phyloP scores from a whole-genome alignment of 805 yeast genomes.

The Zygosaccharomyces bailii region DNA sequence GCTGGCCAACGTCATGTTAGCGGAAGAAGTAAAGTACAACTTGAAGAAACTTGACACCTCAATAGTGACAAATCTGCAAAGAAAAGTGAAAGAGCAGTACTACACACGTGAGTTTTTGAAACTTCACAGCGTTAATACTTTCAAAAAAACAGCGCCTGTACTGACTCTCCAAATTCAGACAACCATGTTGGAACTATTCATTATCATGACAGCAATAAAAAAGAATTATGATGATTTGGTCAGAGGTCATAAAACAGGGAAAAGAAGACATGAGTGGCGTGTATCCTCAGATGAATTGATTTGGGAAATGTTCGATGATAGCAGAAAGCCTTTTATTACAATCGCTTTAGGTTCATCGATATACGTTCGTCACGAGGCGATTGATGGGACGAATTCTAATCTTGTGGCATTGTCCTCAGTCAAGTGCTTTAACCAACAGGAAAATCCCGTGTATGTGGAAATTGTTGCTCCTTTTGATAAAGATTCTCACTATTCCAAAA shows the following conservation, averaged over 20 bases:
- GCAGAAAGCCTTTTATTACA: conserved; percentile 48
- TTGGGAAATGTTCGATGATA: conserved; percentile 54
- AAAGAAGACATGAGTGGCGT: conserved; percentile 43
- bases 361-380: conserved; percentile 47
- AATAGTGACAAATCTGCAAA: conserved; percentile 49
- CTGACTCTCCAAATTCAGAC: conserved; percentile 38
- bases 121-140: conserved; percentile 33
- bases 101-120: conserved; percentile 42
- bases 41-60: conserved; percentile 35
- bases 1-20: conserved; percentile 49
- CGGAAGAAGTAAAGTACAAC: conserved; percentile 47
- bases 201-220: conserved; percentile 44
- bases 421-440: conserved; percentile 52
- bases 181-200: conserved; percentile 39
- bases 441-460: conserved; percentile 48
- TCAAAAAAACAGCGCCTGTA: conserved; percentile 38
- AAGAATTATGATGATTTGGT: conserved; percentile 33
- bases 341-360: conserved; percentile 49
- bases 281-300: conserved; percentile 51
- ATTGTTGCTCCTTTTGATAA: conserved; percentile 44
- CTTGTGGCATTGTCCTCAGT: conserved; percentile 43
- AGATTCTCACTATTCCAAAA: conserved; percentile 20
- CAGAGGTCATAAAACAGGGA: conserved; percentile 17
- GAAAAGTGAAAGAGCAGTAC: conserved; percentile 42
- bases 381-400: conserved; percentile 54